Percentiles rank a stretch among this genome's conserved stretches.
Conservation (phyloP, 2,329 filamentous ascomycete genomes). For the Lecanicillium sp. region DNA sequence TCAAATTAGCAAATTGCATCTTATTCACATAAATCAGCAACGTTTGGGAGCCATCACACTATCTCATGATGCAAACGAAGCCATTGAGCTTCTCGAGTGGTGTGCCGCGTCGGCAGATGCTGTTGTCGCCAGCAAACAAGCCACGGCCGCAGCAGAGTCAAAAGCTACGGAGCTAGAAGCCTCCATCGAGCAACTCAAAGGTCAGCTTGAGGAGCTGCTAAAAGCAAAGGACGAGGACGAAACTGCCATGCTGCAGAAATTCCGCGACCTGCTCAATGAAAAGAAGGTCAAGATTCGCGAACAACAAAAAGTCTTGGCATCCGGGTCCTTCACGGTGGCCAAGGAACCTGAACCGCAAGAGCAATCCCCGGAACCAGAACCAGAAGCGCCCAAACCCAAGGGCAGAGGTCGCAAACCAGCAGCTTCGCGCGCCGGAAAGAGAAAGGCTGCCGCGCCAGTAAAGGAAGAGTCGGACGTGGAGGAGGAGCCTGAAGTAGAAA, state of each 20-base stretch:
- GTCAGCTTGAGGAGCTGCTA: conserved; percentile 60
- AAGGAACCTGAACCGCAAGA: conserved; percentile 17
- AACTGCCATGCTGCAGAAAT: conserved; percentile 60
- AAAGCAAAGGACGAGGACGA: conserved; percentile 62
- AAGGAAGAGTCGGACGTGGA: conserved; percentile 40
- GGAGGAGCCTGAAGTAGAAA: conserved; percentile 27
- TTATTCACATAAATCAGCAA: conserved; percentile 45
- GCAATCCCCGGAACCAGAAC: conserved; percentile 18
- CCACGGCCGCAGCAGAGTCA: conserved; percentile 36
- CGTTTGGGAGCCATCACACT: conserved; percentile 61
- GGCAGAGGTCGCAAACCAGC: conserved; percentile 21
- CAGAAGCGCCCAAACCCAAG: conserved; percentile 6
- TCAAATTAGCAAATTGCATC: conserved; percentile 11
- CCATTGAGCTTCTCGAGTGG: conserved; percentile 65
- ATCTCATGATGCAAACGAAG: conserved; percentile 47
- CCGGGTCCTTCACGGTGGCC: conserved; percentile 34
- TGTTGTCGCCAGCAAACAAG: conserved; percentile 37
- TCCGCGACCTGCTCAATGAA: conserved; percentile 64
- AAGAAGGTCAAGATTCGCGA: conserved; percentile 77
- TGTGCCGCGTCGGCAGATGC: conserved; percentile 52
- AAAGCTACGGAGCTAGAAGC: conserved; percentile 45
- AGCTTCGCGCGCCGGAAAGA: conserved; percentile 41
- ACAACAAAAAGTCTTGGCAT: conserved; percentile 56
- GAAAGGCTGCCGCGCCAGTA: conserved; percentile 39
- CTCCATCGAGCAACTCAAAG: conserved; percentile 51